These are phyloP conservation scores for Nannizzia gypsea DNA, from an alignment of 2,329 filamentous ascomycete species.

Conservation along the genomic window DNA sequence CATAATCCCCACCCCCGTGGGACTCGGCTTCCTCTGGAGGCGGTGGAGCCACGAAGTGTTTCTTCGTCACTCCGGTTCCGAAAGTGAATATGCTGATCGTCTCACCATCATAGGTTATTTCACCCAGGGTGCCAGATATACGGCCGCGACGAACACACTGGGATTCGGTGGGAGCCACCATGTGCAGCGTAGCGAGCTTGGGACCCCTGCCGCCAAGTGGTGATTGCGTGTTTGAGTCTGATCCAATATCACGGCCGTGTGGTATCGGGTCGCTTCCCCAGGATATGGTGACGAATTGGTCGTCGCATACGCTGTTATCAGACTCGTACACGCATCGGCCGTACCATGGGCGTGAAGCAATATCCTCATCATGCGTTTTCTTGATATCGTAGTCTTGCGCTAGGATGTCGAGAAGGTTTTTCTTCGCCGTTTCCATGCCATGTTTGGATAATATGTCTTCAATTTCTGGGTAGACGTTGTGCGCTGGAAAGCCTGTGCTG, in stretches of 20 bases:
- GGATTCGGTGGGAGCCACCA: constrained; percentile 80
- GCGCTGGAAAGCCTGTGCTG: constrained; percentile 68
- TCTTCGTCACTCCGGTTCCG: constrained; percentile 41
- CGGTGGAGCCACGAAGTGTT: constrained; percentile 48
- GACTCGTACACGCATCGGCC: constrained; percentile 90
- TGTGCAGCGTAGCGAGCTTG: constrained; percentile 84
- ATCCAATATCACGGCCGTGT: constrained; percentile 10
- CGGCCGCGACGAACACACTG: constrained; percentile 76
- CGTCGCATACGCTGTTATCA: constrained; percentile 88
- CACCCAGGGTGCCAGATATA: constrained; percentile 76
- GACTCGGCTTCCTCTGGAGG: constrained; percentile 43
- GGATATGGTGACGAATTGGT: constrained; percentile 75
- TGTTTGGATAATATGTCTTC: constrained; percentile 53
- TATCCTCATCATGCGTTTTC: constrained; percentile 41
- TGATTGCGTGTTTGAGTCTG: constrained; percentile 15
- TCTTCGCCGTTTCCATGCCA: constrained; percentile 40
- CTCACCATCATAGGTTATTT: constrained; percentile 72
- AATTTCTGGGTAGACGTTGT: constrained; percentile 83
- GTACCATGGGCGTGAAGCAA: constrained; percentile 54
- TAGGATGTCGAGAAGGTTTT: constrained; percentile 39
- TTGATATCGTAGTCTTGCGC: constrained; percentile 46
- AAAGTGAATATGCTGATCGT: constrained; percentile 68
- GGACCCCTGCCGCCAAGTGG: constrained; percentile 40
- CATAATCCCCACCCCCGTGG: constrained; percentile 69
- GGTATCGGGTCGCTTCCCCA: constrained; percentile 61